A percentile compares a stretch with the other conserved stretches of the same genome.
Conservation (phyloP, 768 basidiomycete genomes). For the Tricholoma sp. region DNA sequence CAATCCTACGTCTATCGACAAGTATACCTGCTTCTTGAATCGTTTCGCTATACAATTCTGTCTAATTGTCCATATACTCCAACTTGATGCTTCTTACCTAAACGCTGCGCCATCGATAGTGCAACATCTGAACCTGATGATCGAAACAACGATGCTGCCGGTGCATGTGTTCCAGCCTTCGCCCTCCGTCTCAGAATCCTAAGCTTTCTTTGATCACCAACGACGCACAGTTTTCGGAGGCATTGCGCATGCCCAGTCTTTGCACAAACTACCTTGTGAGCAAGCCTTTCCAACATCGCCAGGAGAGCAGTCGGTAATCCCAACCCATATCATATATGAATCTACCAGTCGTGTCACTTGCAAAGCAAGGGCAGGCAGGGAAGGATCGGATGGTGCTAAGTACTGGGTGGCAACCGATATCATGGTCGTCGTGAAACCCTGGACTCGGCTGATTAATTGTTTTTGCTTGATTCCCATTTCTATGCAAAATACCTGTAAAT, state of each 20-base stretch:
- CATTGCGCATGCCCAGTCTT: constrained; percentile 85
- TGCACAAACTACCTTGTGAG: constrained; percentile 51
- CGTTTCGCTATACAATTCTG: constrained; percentile 46
- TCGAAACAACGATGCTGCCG: constrained; percentile 64
- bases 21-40: constrained; percentile 62
- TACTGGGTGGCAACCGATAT: constrained; percentile 46
- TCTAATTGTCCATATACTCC: constrained; percentile 7
- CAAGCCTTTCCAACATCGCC: constrained; percentile 46
- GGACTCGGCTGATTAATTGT: neutral
- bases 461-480: neutral
- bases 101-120: constrained; percentile 70
- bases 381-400: constrained; percentile 43
- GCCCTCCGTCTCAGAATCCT: constrained; percentile 6
- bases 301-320: constrained; percentile 43
- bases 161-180: constrained; percentile 30
- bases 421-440: constrained; percentile 6
- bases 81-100: constrained; percentile 47
- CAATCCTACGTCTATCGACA: constrained; percentile 50
- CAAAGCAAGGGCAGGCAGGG: constrained; percentile 55
- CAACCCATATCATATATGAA: constrained; percentile 83
- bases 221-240: constrained; percentile 40
- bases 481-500: neutral
- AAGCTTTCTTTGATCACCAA: constrained; percentile 3
- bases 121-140: constrained; percentile 57
- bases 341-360: constrained; percentile 64